Evolutionary conservation across 352 stramenopile species (phyloP), one percentile per base, ranked within the genome.

Genomic region (Albugo laibachii): DNA sequence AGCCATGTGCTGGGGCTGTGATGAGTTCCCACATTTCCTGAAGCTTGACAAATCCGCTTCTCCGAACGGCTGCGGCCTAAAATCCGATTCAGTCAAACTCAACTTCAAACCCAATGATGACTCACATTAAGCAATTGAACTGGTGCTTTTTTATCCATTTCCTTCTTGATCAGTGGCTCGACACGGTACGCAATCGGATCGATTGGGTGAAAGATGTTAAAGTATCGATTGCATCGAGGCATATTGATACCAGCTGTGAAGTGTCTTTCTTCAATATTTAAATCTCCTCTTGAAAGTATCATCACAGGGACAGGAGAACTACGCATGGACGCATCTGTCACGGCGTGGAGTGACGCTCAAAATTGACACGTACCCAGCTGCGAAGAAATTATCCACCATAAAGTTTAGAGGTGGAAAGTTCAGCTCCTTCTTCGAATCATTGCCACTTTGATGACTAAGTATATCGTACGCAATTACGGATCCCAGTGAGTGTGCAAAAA

Each of bases 401-500:
- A 93, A 92, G 18, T 93, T 69, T 3, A 93, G 60, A 12, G 73
- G 72, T 35, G 74, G 60, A 36, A 87, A 91, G 24, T 58, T 61
- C 24, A 93, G 66, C 14, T 75, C 79, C 47, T 80, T 92, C 13
- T 45, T 57, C 11, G 71, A 62, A 1, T 73, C 48, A 31, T 83
- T 59, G 2, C 76, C 73, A 2, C 67, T 50, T 34, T 76, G 67
- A 50, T 92, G 74, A 0, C 73, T 92, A 15, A 96, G 52, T 42
- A 96, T 75, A 59, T 96, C 86, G 62, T 93, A 96, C 13, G 81
- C 62, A 53, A 96, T 94, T 39, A 95, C 79, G 2, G 79, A 93
- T 0, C 83, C 85, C 8, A 96, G 62, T 1, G 79, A 93, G 50
- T 94, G 82, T 15, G 76, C 80, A 50, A 93, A 87, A 42, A 94